Conservation (phyloP, 495 filamentous ascomycete species). For the Massariosphaeria phaeospora region DNA sequence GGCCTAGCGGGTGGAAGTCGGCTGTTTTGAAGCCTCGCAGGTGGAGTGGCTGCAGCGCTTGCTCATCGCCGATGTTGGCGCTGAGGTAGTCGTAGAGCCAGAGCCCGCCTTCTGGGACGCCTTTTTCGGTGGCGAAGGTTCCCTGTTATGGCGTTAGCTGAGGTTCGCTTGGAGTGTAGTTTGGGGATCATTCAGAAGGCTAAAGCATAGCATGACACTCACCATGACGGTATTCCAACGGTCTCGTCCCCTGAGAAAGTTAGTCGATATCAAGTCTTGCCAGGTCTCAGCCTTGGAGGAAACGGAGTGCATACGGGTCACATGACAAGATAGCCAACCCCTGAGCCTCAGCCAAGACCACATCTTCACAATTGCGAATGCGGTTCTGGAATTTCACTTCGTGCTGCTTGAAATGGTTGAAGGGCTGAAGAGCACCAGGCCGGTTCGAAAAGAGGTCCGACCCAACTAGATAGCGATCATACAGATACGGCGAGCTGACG, state of each 20-base stretch:
- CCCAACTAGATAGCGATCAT: conserved; percentile 17
- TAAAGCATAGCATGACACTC: too few species aligned
- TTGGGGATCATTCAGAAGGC: too few species aligned
- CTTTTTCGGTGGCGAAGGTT: conserved; percentile 28
- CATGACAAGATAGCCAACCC: conserved; percentile 9
- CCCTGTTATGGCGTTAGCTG: conserved; percentile 23
- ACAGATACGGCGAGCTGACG: conserved; percentile 18
- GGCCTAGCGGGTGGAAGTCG: conserved; percentile 47
- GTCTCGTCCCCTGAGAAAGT: conserved; percentile 45
- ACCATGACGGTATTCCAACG: conserved; percentile 50
- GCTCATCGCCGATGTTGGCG: conserved; percentile 18
- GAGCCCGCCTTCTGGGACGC: conserved; percentile 37
- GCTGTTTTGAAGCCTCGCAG: conserved; percentile 36
- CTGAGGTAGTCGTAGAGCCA: conserved; percentile 41
- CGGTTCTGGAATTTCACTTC: conserved; percentile 34
- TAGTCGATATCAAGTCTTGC: conserved; percentile 46
- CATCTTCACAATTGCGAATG: conserved; percentile 50
- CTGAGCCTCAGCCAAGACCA: conserved; percentile 37
- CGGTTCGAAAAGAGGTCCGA: conserved; percentile 15
- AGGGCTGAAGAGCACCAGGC: conserved; percentile 1
- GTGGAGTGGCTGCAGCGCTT: conserved; percentile 32
- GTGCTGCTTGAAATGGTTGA: conserved; percentile 15
- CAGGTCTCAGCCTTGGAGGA: conserved; percentile 25
- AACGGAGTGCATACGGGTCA: not conserved
- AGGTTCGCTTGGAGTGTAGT: too few species aligned